Percentiles rank a stretch among this genome's conserved stretches.
Conservation (phyloP, 1,284 basidiomycete genomes). For the Boletus sp. region DNA sequence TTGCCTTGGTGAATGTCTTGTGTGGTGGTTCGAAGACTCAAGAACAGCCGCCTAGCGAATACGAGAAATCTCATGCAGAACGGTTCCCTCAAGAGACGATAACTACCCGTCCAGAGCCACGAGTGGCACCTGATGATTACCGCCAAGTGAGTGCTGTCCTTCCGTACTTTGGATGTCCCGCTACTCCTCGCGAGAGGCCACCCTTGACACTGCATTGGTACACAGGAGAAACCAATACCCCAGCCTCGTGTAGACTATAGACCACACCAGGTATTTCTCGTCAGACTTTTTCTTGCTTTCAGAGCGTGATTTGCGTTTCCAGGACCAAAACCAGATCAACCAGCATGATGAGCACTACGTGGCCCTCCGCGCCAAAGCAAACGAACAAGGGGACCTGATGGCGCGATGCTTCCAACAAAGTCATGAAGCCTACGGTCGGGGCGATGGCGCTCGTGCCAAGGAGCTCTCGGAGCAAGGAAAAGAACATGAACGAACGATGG, state of each 20-base stretch:
- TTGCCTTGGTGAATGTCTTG: conserved; percentile 19
- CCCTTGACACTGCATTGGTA: too few species aligned
- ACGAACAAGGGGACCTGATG: conserved; percentile 73
- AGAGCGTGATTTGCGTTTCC: conserved; percentile 6
- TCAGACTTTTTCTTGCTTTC: neutral
- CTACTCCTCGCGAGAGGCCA: too few species aligned
- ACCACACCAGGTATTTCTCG: conserved; percentile 18
- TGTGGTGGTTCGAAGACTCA: conserved; percentile 24
- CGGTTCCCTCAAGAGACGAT: conserved; percentile 13
- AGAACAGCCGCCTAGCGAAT: conserved; percentile 12
- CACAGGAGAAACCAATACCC: conserved; percentile 18
- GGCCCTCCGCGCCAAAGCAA: conserved; percentile 67
- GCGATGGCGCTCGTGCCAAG: conserved; percentile 81
- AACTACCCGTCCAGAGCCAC: conserved; percentile 5
- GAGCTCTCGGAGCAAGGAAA: conserved; percentile 82
- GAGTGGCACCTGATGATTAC: conserved; percentile 1
- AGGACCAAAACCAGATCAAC: conserved; percentile 65
- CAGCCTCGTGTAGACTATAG: conserved; percentile 10
- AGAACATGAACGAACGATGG: conserved; percentile 76
- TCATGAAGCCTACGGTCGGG: conserved; percentile 62
- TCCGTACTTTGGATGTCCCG: neutral
- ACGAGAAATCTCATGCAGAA: conserved; percentile 10
- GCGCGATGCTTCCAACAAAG: conserved; percentile 61
- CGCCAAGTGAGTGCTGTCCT: conserved; percentile 17
- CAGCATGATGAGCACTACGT: conserved; percentile 69